Conservation (phyloP, 1,284 basidiomycete genomes). For the Phellopilus nigrolimitatus region DNA sequence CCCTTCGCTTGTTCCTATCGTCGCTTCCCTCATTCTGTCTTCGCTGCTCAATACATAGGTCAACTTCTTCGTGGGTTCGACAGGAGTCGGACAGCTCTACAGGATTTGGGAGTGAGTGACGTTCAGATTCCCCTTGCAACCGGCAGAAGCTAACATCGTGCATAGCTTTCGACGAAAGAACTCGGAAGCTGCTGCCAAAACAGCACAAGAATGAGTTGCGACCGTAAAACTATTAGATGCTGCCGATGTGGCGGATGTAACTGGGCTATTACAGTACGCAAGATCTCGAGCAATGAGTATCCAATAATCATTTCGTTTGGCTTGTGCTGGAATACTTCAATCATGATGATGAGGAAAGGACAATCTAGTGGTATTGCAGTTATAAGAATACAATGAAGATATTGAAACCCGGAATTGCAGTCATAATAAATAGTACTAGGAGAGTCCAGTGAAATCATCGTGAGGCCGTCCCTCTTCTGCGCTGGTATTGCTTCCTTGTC, state of each 20-base stretch:
- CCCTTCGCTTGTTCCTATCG: constrained; percentile 1
- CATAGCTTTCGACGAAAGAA: constrained; percentile 17
- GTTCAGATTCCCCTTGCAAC: constrained; percentile 3
- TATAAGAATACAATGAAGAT: constrained; percentile 11
- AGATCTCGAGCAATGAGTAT: too few species aligned
- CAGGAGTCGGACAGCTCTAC: constrained; percentile 81
- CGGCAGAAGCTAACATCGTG: not conserved
- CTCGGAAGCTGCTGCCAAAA: constrained; percentile 4
- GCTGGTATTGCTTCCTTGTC: constrained; percentile 13
- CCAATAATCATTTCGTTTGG: too few species aligned
- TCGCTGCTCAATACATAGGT: constrained; percentile 52
- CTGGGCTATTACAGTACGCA: too few species aligned
- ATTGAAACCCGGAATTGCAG: not conserved
- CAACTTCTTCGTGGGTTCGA: constrained; percentile 94
- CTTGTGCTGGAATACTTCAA: too few species aligned
- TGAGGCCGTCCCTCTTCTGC: constrained; percentile 12
- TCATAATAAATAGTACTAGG: not conserved
- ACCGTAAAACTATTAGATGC: not conserved
- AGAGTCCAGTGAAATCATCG: constrained; percentile 13
- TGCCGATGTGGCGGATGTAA: too few species aligned
- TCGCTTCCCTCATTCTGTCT: constrained; percentile 22
- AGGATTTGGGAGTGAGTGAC: constrained; percentile 76
- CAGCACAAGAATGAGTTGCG: not conserved
- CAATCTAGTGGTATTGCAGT: not conserved
- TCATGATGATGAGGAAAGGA: too few species aligned